Evolutionary conservation across 108 stramenopile genomes (phyloP).

Genomic region (Stephanodiscus minutulus): DNA sequence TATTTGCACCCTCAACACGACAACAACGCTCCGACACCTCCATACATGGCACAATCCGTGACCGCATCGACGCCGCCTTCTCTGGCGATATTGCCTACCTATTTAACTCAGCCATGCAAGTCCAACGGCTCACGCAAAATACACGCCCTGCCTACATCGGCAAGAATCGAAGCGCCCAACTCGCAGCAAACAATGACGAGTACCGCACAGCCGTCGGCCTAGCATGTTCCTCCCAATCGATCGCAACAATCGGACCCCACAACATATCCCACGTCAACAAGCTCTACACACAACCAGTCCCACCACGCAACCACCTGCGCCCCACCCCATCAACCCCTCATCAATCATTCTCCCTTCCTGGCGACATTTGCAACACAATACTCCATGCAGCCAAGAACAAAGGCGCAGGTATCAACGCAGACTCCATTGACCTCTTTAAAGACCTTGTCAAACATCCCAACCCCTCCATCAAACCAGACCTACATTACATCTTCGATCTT

Average conservation of each 20-base stretch:
- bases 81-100: too few species aligned
- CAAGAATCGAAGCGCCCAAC: conserved; percentile 16
- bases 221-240: neutral
- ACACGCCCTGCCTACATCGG: too few species aligned
- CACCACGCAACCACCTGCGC: neutral
- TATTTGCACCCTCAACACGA: too few species aligned
- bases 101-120: too few species aligned
- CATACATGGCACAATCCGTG: too few species aligned
- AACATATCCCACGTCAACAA: conserved; percentile 2
- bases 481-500: neutral
- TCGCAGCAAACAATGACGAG: conserved; percentile 29
- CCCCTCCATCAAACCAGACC: neutral
- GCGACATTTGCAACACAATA: neutral
- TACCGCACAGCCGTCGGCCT: conserved; percentile 20
- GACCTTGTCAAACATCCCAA: neutral
- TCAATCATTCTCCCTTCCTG: neutral
- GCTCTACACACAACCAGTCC: neutral
- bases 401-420: neutral
- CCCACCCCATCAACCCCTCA: neutral
- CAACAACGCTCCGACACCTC: too few species aligned
- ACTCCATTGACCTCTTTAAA: too few species aligned
- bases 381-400: neutral
- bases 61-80: too few species aligned
- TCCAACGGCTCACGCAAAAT: too few species aligned
- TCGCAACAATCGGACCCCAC: conserved; percentile 19